Base-by-base conservation (phyloP, 768 basidiomycete genomes). In the Crassisporium funariophilum region DNA sequence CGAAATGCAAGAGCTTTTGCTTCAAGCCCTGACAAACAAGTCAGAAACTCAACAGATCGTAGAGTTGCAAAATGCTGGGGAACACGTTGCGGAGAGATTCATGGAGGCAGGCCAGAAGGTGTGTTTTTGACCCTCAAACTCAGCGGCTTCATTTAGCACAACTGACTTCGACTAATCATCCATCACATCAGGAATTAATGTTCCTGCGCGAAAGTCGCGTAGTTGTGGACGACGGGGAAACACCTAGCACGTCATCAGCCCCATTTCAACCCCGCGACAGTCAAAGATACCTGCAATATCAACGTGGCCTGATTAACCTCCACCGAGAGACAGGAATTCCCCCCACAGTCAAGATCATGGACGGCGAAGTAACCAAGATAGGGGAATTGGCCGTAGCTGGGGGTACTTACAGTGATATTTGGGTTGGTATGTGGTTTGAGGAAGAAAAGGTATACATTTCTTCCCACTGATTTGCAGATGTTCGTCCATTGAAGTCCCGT, bases 71-170 rank as follows among this genome's bases (percentile, higher is more conserved):
- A 52, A 53, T 19, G 65, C 69, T 31, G 77, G 75, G 2, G 67
- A 71, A 20, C 65, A 59, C 35, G 71, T 59, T 13, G 81, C 75
- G 6, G 58, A 72, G 44, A 59, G 65, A 4, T 63, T 83, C 27
- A 83, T 83, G 82, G 68, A 68, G 37, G 61, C 67, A 17, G 80
- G 80, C 8, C 82, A 84, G 65, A 64, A 65, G 58, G 79, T 77
- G 53, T 7, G 44, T 51, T 41, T 39, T 19, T 31, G 35, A 20
- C 10, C 4, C 27, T 36, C 41, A 19, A 19, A n/a, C 35, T 37
- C 20, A 38, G 5, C 16, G 11, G 22, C 15, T 38, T 23, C n/a
- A n/a, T n/a, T n/a, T n/a, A n/a, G n/a, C n/a, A n/a, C n/a, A n/a
- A n/a, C n/a, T n/a, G n/a, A n/a, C n/a, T n/a, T n/a, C n/a, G n/a